Evolutionary conservation across 2,329 filamentous ascomycete genomes (phyloP).

Genomic region (Aspergillus sp.): DNA sequence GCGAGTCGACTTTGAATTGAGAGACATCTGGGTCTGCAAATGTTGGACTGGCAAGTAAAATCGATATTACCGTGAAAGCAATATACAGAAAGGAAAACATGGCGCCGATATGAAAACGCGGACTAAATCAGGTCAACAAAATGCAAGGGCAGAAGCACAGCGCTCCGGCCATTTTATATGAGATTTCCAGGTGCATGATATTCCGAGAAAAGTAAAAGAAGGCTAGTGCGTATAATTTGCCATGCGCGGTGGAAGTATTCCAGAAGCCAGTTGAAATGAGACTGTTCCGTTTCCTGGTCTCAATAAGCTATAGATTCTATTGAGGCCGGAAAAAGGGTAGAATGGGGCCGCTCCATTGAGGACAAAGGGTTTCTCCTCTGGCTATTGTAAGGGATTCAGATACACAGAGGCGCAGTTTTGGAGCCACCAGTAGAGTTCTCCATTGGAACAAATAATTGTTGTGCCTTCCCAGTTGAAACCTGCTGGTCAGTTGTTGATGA

Average conservation of each 20-base stretch:
- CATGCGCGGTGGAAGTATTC: neutral
- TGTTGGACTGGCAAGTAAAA: slow-evolving; percentile 8
- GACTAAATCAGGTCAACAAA: neutral
- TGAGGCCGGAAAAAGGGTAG: neutral
- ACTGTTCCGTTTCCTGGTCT: slow-evolving; percentile 10
- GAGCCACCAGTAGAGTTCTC: neutral
- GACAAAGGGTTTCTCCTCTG: no score
- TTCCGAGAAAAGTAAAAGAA: neutral
- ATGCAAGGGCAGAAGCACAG: neutral
- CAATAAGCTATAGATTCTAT: slow-evolving; percentile 13
- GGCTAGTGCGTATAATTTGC: neutral
- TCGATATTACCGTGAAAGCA: slow-evolving; percentile 16
- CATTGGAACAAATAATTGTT: neutral
- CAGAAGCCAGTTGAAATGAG: neutral
- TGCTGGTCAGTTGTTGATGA: neutral
- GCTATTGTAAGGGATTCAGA: no score
- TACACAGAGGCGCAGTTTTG: no score
- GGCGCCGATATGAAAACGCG: slow-evolving; percentile 7
- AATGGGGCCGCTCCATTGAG: neutral
- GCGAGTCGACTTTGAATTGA: slow-evolving; percentile 28
- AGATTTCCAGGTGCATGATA: slow-evolving; percentile 5
- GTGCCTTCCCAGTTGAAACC: neutral
- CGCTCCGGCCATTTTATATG: neutral
- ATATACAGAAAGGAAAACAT: slow-evolving; percentile 23
- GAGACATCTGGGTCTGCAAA: slow-evolving; percentile 11